Conservation (phyloP, 345 rosid genomes). For the Salix udensis region DNA sequence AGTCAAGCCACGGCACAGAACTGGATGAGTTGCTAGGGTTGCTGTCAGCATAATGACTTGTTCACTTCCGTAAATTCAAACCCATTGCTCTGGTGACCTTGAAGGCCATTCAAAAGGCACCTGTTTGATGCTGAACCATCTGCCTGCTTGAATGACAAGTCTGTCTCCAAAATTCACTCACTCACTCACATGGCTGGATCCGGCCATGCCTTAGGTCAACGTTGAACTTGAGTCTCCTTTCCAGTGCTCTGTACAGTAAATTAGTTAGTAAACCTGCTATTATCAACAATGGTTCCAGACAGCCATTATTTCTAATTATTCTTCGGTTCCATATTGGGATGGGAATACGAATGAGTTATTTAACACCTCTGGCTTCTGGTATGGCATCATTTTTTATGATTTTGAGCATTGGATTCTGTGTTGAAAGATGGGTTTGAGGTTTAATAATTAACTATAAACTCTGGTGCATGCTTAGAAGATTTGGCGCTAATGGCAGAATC, state of each 20-base stretch:
- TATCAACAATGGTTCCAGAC: not conserved
- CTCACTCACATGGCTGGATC: not conserved
- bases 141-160: not conserved
- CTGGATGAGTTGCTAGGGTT: not conserved
- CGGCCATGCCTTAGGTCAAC: not conserved
- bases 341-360: not conserved
- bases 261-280: not conserved
- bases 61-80: not conserved
- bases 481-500: not conserved
- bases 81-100: not conserved
- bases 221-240: not conserved
- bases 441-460: not conserved
- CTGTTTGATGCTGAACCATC: not conserved
- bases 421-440: not conserved
- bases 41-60: not conserved
- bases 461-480: not conserved
- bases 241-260: not conserved
- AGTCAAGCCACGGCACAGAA: too few relatives aligned
- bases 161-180: not conserved
- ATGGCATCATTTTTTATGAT: not conserved
- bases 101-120: not conserved
- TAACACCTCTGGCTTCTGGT: not conserved
- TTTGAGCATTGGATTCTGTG: not conserved
- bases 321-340: not conserved
- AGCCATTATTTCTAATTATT: not conserved